These are phyloP conservation scores for Sorghum bicolor DNA, from an alignment of 176 grass and related monocot species.

Conservation along the genomic window Sorghum_bicolor_NCBIv3 NC_012879.2:5581001-5581500, in stretches of 20 bases:
- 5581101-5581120: neutral
- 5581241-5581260: conserved; percentile 3
- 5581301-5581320: neutral
- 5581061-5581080: neutral
- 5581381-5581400: neutral
- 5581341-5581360: neutral
- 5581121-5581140: neutral
- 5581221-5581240: conserved; percentile 25
- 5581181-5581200: neutral
- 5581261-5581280: conserved; percentile 18
- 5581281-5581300: neutral
- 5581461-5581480: neutral
- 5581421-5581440: neutral
- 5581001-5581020: neutral
- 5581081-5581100: neutral
- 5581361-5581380: neutral
- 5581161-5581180: neutral
- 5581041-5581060: neutral
- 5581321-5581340: neutral
- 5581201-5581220: conserved; percentile 6
- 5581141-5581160: neutral
- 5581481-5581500: neutral
- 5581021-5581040: too few species aligned
- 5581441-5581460: neutral
- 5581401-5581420: neutral